Base-by-base conservation (phyloP, 805 yeast species). In the Nakazawaea ishiwadae region DNA sequence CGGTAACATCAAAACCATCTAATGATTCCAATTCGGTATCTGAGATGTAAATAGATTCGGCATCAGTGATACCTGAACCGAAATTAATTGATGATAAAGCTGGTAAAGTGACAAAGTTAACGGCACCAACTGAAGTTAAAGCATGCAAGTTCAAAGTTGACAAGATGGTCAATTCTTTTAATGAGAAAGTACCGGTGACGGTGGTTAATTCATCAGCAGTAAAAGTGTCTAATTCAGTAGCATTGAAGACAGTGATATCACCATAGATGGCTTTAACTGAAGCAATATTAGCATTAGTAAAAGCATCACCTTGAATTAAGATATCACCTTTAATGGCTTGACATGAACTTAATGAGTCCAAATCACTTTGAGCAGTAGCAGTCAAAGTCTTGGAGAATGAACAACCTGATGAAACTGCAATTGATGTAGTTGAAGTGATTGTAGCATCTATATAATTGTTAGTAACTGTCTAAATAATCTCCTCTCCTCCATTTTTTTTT, bases 61-160 rank as follows among this genome's bases (percentile, higher is more conserved):
- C 90, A 53, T 80, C 71, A 55, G 85, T 73, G 57, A 93, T 77
- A 65, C 85, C 85, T 35, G 69, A 50, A 40, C 39, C 44, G 65
- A 91, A 84, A 65, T 83, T 79, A 52, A 89, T 76, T 42, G 65
- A 57, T 52, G 69, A 65, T 58, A 91, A 79, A 52, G 89, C 91
- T 60, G 97, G 96, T 63, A 93, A 76, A 53, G 96, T 88, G 58
- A 77, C 75, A 70, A 85, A 81, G 64, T 71, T 66, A 58, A 93
- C 77, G 43, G 87, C 66, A 60, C 95, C 96, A 51, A 89, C 95
- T 51, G 85, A 75, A 60, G 80, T 71, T 62, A 91, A 78, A 53
- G 75, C 69, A 50, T 96, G 96, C 63, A 90, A 77, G 55, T 83
- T 74, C 45, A 91, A 71, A 45, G 79, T 65, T 51, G 70, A 54